phyloP scores from a whole-genome alignment of 2,329 filamentous ascomycete species.

The Diaporthe aspalathi region DNA sequence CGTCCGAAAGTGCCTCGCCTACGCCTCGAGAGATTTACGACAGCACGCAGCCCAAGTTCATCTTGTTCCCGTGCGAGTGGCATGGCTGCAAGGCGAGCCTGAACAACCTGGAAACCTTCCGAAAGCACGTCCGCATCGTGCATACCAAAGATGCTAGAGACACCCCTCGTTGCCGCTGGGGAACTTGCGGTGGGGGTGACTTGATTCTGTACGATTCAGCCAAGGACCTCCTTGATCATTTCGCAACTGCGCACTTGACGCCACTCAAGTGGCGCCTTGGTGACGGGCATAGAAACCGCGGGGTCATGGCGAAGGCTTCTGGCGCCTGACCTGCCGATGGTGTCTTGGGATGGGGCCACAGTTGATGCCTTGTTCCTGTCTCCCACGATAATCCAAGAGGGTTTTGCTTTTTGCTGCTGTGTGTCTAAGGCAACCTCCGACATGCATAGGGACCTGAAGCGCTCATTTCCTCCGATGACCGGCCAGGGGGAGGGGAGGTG shows the following conservation, averaged over 20 bases:
- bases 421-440: neutral
- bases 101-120: slow-evolving; percentile 25
- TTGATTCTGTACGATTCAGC: neutral
- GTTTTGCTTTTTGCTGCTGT: neutral
- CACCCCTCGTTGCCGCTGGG: slow-evolving; percentile 13
- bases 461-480: neutral
- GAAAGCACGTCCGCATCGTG: slow-evolving; percentile 20
- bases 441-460: neutral
- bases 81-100: slow-evolving; percentile 22
- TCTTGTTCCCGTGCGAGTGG: slow-evolving; percentile 26
- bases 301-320: neutral
- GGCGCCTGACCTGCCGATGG: neutral
- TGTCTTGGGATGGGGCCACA: neutral
- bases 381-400: neutral
- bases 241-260: neutral
- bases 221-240: slow-evolving; percentile 17
- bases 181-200: neutral
- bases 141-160: slow-evolving; percentile 8
- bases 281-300: neutral
- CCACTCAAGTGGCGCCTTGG: slow-evolving; percentile 2
- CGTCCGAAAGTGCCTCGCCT: neutral
- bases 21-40: slow-evolving; percentile 22
- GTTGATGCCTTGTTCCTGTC: neutral
- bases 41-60: neutral
- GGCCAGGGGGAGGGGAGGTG: no score